Conservation (phyloP, 768 basidiomycete species). For the Pleurotus ostreatus region DNA sequence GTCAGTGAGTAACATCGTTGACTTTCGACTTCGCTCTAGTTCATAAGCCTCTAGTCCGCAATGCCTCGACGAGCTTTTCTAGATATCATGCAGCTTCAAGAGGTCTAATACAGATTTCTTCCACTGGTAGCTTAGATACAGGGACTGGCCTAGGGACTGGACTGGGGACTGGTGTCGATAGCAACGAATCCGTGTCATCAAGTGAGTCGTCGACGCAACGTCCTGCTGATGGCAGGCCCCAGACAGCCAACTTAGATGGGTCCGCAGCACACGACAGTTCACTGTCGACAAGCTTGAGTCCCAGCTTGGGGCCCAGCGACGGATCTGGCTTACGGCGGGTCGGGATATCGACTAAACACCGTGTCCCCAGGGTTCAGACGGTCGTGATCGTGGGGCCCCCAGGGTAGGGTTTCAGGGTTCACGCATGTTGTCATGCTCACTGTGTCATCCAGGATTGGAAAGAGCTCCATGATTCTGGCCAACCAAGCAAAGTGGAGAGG, state of each 20-base stretch:
- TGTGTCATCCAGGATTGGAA: conserved; percentile 48
- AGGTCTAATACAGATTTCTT: conserved; percentile 34
- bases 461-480: conserved; percentile 65
- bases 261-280: conserved; percentile 21
- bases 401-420: conserved; percentile 34
- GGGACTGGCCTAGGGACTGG: conserved; percentile 13
- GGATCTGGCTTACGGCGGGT: conserved; percentile 33
- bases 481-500: conserved; percentile 74
- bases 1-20: conserved; percentile 44
- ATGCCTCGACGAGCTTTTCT: conserved; percentile 57
- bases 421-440: conserved; percentile 3
- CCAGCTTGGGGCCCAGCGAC: conserved; percentile 34
- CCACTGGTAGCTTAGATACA: conserved; percentile 26
- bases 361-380: conserved; percentile 48
- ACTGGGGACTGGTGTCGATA: conserved; percentile 30
- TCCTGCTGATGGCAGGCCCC: conserved; percentile 13
- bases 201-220: conserved; percentile 33
- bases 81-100: conserved; percentile 43
- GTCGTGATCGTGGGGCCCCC: conserved; percentile 62
- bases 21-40: not conserved
- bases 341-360: conserved; percentile 38
- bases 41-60: conserved; percentile 29
- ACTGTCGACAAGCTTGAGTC: conserved; percentile 26
- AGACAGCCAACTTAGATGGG: conserved; percentile 12
- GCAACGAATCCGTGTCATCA: conserved; percentile 39